Percentiles rank a stretch among this genome's conserved stretches.
These are phyloP conservation scores for Entelexis paramagnoliae DNA, from an alignment of 1,139 yeast species.

Conservation along the genomic window DNA sequence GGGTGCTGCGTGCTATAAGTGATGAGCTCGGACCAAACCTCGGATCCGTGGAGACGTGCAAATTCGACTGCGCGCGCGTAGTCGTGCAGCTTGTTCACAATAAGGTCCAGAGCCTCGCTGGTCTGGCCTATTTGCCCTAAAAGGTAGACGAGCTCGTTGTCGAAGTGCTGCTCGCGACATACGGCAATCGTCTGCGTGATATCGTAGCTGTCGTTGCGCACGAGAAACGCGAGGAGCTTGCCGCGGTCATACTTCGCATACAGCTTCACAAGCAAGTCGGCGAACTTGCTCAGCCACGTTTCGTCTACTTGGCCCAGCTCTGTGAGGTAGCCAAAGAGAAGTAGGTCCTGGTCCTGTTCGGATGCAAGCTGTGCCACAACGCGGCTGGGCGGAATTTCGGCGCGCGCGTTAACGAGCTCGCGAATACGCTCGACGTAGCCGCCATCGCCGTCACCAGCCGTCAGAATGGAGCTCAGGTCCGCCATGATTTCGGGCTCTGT, in stretches of 20 bases:
- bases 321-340: slow-evolving; percentile 50
- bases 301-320: slow-evolving; percentile 47
- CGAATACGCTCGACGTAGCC: slow-evolving; percentile 34
- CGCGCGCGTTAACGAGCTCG: slow-evolving; percentile 53
- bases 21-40: slow-evolving; percentile 68
- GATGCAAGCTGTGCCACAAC: slow-evolving; percentile 41
- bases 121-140: slow-evolving; percentile 79
- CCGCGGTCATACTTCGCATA: slow-evolving; percentile 52
- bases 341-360: slow-evolving; percentile 35
- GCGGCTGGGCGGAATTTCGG: slow-evolving; percentile 47
- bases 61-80: slow-evolving; percentile 74
- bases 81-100: slow-evolving; percentile 65
- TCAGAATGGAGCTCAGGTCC: slow-evolving; percentile 41
- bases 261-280: slow-evolving; percentile 54
- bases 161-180: slow-evolving; percentile 46
- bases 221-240: slow-evolving; percentile 47
- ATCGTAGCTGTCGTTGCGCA: slow-evolving; percentile 48
- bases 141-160: slow-evolving; percentile 67
- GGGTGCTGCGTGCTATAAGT: slow-evolving; percentile 66
- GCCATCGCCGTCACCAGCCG: slow-evolving; percentile 27
- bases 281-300: slow-evolving; percentile 44
- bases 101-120: slow-evolving; percentile 60
- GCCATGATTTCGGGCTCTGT: slow-evolving; percentile 25
- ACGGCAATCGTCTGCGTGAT: slow-evolving; percentile 56
- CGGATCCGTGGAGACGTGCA: slow-evolving; percentile 61